Percentiles rank a stretch among this genome's conserved stretches.
Evolutionary conservation across 352 stramenopile genomes (phyloP).

Genomic region (Phytopythium oedochilum): DNA sequence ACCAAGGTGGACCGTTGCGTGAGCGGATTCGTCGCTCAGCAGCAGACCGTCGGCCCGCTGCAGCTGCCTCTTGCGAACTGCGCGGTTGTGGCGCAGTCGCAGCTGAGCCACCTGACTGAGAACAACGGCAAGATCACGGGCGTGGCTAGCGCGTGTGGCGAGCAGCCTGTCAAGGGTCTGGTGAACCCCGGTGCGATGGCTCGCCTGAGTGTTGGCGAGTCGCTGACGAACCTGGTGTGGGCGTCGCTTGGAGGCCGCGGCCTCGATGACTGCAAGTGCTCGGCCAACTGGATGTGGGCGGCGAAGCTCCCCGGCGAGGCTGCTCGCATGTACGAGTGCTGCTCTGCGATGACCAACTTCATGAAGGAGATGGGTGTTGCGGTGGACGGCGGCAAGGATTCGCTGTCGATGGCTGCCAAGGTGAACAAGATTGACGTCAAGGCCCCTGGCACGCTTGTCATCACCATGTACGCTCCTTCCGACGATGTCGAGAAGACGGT

Average conservation of each 20-base stretch:
- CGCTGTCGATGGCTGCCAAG: slow-evolving; percentile 98
- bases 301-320: slow-evolving; percentile 98
- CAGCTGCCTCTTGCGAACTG: slow-evolving; percentile 97
- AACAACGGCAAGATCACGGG: slow-evolving; percentile 86
- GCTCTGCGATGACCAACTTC: slow-evolving; percentile 92
- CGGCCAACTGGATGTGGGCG: slow-evolving; percentile 99
- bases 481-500: slow-evolving; percentile 96
- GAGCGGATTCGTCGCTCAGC: slow-evolving; percentile 96
- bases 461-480: slow-evolving; percentile 97
- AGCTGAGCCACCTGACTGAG: slow-evolving; percentile 77
- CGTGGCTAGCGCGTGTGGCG: slow-evolving; percentile 95
- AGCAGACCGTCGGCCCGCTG: slow-evolving; percentile 98
- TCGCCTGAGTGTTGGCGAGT: slow-evolving; percentile 95
- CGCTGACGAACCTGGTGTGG: slow-evolving; percentile 99
- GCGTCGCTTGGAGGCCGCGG: slow-evolving; percentile 86
- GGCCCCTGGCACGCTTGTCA: slow-evolving; percentile 95
- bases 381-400: slow-evolving; percentile 99
- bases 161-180: slow-evolving; percentile 97
- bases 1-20: slow-evolving; percentile 97
- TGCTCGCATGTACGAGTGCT: slow-evolving; percentile 98
- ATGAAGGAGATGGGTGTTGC: slow-evolving; percentile 95
- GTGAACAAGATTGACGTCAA: slow-evolving; percentile 95
- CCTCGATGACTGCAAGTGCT: slow-evolving; percentile 97
- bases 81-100: slow-evolving; percentile 95
- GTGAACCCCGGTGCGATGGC: slow-evolving; percentile 95